Conservation (phyloP, 2,329 filamentous ascomycete species). For the Trichoderma sp. region DNA sequence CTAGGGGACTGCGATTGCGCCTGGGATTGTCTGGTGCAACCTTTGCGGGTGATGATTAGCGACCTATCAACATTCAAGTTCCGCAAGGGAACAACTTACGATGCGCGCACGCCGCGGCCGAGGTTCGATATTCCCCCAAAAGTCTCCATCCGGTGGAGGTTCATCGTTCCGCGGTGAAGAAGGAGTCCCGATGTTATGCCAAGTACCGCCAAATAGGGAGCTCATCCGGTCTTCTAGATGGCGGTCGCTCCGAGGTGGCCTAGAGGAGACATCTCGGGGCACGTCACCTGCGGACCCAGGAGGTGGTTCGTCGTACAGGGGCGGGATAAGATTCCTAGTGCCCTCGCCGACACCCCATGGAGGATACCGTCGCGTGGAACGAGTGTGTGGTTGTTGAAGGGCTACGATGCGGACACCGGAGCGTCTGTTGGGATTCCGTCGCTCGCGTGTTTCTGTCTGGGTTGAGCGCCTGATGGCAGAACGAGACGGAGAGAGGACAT, state of each 20-base stretch:
- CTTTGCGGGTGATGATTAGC: conserved; percentile 11
- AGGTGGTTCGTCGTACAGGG: background rate
- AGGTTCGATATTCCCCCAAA: conserved; percentile 29
- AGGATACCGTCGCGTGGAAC: conserved; percentile 20
- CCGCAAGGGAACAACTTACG: conserved; percentile 24
- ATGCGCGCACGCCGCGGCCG: conserved; percentile 25
- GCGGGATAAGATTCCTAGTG: background rate
- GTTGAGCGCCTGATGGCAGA: conserved; percentile 42
- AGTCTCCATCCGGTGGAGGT: conserved; percentile 18
- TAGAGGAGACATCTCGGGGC: conserved; percentile 28
- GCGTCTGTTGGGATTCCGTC: conserved; percentile 26
- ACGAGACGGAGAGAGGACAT: conserved; percentile 34
- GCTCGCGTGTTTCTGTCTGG: conserved; percentile 35
- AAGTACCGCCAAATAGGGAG: conserved; percentile 26
- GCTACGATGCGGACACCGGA: conserved; percentile 32
- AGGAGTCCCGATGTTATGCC: conserved; percentile 19
- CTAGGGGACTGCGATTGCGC: background rate
- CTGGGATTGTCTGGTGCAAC: conserved; percentile 3
- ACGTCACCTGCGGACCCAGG: conserved; percentile 17
- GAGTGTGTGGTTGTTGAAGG: conserved; percentile 26
- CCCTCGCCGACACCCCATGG: conserved; percentile 27
- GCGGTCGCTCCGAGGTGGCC: conserved; percentile 26
- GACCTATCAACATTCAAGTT: background rate
- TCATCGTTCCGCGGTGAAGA: conserved; percentile 21
- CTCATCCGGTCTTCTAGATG: conserved; percentile 31